phyloP scores from a whole-genome alignment of 73 alveolate genomes.

The Blepharisma stoltei region DNA sequence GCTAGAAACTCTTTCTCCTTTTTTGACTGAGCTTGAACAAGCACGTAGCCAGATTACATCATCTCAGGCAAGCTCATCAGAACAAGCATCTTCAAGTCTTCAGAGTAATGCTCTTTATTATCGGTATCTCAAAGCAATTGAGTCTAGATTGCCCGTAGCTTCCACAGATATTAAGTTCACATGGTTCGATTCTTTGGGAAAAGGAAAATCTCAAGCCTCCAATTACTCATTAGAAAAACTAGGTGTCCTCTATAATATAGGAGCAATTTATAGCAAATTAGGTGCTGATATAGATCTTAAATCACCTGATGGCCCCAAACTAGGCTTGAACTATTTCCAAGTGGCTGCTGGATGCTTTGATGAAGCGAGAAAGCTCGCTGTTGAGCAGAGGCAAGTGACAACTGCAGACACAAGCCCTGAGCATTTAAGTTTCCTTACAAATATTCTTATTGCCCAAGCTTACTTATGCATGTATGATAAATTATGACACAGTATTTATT shows the following conservation, averaged over 20 bases:
- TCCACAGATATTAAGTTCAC: constrained; percentile 20
- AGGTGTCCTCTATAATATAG: background rate
- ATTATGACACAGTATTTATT: too few species aligned
- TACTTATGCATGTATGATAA: background rate
- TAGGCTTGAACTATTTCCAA: background rate
- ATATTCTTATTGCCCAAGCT: constrained; percentile 8
- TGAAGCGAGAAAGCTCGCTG: background rate
- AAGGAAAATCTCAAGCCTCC: background rate
- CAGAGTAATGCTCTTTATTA: constrained; percentile 4
- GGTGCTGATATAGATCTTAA: background rate
- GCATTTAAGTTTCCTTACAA: background rate
- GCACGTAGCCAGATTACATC: constrained; percentile 7
- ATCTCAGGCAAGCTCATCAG: background rate
- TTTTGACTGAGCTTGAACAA: constrained; percentile 10
- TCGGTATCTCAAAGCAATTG: background rate
- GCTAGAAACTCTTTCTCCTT: constrained; percentile 2
- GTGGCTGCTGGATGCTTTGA: background rate
- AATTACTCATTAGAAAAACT: background rate
- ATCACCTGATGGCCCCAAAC: background rate
- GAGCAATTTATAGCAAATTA: background rate
- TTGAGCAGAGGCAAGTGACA: background rate
- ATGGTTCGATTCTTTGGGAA: constrained; percentile 2
- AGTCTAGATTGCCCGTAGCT: background rate
- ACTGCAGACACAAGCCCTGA: background rate
- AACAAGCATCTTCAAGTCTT: background rate